Evolutionary conservation across 2,329 filamentous ascomycete species (phyloP), one percentile per base, ranked within the genome.

Genomic region (Claviceps sp.): DNA sequence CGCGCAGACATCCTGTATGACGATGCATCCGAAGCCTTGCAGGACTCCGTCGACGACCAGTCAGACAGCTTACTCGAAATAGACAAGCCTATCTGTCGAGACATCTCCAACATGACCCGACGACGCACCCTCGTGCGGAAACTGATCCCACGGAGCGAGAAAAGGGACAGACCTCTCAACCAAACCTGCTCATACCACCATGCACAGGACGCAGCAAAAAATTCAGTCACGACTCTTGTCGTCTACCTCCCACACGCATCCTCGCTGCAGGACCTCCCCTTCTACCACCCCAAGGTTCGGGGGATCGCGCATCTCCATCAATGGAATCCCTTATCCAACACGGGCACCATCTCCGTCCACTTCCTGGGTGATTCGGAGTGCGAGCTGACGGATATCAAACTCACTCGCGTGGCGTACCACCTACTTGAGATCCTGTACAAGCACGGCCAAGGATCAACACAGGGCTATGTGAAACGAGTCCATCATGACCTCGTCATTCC

Each of bases 401-500:
- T 90, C 45, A 67, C 72, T 7, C 77, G 86, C 42, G 88, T 85
- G 2, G 85, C 81, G 16, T 75, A 83, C 44, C 81, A 83, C 58
- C 73, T 93, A 14, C 72, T 90, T 14, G 70, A 79, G 37, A 78
- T 82, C 20, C 72, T 88, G 40, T 74, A 85, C 69, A 90, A 89
- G 65, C 86, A 91, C 62, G 83, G 84, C 26, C 74, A 83, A 59
- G 83, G 86, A 7, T 71, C 71, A 7, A 70, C 74, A 44, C 68
- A 70, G 24, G 86, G 86, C 53, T 87, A 94, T 66, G 74, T 82
- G 55, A 95, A 95, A 64, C 79, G 86, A 50, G 86, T 91, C 0
- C 78, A 89, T 48, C 90, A 95, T 67, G 90, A 97, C 65, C 73
- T 82, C 20, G 69, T 97, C 34, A 75, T 97, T 9, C 80, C 88